Evolutionary conservation across 2,329 filamentous ascomycete species (phyloP).

Genomic region (Orbilia oligospora): DNA sequence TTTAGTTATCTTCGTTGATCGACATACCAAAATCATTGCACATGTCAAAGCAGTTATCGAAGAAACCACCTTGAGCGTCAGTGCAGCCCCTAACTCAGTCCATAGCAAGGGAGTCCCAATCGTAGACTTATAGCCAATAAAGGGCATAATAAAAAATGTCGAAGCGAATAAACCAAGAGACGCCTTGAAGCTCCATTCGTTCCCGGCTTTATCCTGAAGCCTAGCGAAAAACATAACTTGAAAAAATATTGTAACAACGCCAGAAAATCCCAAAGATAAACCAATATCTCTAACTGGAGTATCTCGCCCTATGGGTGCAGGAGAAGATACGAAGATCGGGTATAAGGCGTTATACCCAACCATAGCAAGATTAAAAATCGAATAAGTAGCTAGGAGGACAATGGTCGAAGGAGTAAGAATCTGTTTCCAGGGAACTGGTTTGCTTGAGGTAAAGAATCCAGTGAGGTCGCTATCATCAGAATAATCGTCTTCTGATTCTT

Average conservation of each 20-base stretch:
- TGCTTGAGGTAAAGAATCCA: constrained; percentile 33
- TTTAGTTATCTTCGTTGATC: neutral
- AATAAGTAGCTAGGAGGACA: constrained; percentile 84
- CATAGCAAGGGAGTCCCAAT: constrained; percentile 80
- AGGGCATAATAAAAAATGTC: constrained; percentile 89
- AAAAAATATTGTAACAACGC: constrained; percentile 87
- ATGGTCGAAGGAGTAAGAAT: constrained; percentile 85
- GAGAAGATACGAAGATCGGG: constrained; percentile 87
- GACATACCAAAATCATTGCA: constrained; percentile 83
- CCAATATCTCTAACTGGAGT: constrained; percentile 86
- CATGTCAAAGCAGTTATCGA: constrained; percentile 91
- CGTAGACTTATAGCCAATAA: constrained; percentile 81
- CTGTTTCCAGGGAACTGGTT: constrained; percentile 51
- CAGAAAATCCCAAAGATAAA: constrained; percentile 85
- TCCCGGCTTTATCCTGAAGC: constrained; percentile 83
- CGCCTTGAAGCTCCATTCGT: constrained; percentile 84
- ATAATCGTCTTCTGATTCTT: constrained; percentile 12
- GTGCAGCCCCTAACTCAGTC: constrained; percentile 81
- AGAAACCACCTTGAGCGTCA: constrained; percentile 91
- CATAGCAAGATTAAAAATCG: constrained; percentile 94
- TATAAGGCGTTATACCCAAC: constrained; percentile 96
- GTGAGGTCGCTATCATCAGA: constrained; percentile 41
- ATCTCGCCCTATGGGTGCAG: constrained; percentile 81
- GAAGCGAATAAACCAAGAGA: constrained; percentile 84
- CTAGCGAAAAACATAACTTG: constrained; percentile 87